Evolutionary conservation across 805 yeast genomes (phyloP).

Genomic region (Candida nonsorbophila): DNA sequence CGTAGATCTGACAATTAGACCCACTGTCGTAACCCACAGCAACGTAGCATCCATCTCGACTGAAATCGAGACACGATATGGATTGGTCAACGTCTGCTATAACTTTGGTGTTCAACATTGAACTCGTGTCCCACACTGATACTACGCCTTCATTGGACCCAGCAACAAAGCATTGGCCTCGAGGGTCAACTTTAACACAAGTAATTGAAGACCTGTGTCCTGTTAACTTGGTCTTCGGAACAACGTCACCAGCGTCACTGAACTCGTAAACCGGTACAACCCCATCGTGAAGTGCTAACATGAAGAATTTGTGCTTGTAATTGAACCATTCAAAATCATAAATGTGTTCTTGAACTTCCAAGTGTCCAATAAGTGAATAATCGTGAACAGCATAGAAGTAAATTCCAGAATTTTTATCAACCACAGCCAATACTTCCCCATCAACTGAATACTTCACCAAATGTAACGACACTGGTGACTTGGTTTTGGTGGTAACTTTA

Average conservation of each 20-base stretch:
- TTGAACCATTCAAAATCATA: conserved; percentile 45
- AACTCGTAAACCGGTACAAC: conserved; percentile 20
- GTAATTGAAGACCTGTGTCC: conserved; percentile 50
- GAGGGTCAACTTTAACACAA: conserved; percentile 44
- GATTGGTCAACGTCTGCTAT: conserved; percentile 40
- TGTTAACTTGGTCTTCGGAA: conserved; percentile 14
- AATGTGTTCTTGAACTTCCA: conserved; percentile 20
- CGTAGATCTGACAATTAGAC: conserved; percentile 37
- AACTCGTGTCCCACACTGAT: conserved; percentile 42
- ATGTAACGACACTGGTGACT: conserved; percentile 9
- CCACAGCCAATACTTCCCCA: conserved; percentile 42
- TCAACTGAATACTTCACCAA: conserved; percentile 37
- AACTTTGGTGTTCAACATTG: conserved; percentile 30
- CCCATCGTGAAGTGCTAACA: conserved; percentile 46
- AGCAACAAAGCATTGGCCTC: conserved; percentile 44
- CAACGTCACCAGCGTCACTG: conserved; percentile 4
- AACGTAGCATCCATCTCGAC: conserved; percentile 42
- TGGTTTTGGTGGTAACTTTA: conserved; percentile 15
- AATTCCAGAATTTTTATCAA: conserved; percentile 34
- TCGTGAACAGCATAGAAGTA: conserved; percentile 25
- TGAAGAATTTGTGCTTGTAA: conserved; percentile 25
- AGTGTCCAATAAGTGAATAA: conserved; percentile 20
- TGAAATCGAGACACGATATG: conserved; percentile 31
- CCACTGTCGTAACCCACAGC: conserved; percentile 41
- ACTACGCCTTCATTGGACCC: conserved; percentile 58